Base-by-base conservation (phyloP, 164 flowering plant genomes). In the Piper longum region DNA sequence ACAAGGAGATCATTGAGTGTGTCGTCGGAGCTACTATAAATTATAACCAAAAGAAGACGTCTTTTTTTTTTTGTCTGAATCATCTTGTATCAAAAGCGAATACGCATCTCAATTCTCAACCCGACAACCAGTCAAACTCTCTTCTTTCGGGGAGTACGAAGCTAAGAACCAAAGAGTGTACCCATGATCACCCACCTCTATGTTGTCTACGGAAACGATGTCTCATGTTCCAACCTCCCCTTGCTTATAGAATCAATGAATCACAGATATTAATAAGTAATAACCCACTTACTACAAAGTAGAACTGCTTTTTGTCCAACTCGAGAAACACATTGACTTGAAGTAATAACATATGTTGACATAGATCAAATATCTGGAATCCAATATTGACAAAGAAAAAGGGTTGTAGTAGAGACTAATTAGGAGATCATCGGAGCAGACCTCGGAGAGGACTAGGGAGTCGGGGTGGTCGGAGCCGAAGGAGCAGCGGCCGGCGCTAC, bases 401-500 rank as follows among this genome's bases (percentile, higher is more conserved):
- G 52, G 8, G 52, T 26, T 26, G 36, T 26, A 26, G 36, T 26
- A 26, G 2, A 26, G 36, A 26, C 36, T 16, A 18, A 56, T 39
- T 55, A 14, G 14, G 52, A 2, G 52, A 48, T 9, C 14, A 44
- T 5, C 48, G 14, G 52, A 48, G 52, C 12, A 48, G 52, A 82
- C 85, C 78, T 74, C 79, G 66, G 81, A 76, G 66, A 77, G 44
- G 18, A 82, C 83, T 19, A 87, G 85, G 63, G 75, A 73, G 67
- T 84, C 92, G 62, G 73, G 86, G 62, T 70, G 72, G 62, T 85
- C 90, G 62, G 95, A 87, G 17, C 88, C 84, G 44, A 82, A 83
- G 16, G 90, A 90, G 76, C 87, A 85, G 59, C 89, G 86, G 26
- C 85, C 95, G 45, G 76, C 90, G 62, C 86, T 81, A 8, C 74